Conservation (phyloP, 1,284 basidiomycete species). For the Tetrapyrgos nigripes region DNA sequence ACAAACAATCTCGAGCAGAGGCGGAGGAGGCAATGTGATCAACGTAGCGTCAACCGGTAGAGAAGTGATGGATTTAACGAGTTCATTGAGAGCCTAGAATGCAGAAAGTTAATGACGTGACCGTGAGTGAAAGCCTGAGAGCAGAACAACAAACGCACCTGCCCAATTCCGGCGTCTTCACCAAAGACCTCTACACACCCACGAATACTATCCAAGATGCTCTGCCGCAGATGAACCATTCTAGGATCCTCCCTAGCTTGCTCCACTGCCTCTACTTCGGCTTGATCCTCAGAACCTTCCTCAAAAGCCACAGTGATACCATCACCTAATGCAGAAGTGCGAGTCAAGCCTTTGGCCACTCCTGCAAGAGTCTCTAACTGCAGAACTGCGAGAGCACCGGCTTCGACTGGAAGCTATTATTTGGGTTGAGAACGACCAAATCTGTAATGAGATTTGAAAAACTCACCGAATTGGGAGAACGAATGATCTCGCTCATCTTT, state of each 20-base stretch:
- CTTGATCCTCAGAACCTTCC: conserved; percentile 55
- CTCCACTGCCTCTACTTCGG: conserved; percentile 59
- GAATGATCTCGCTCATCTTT: conserved; percentile 69
- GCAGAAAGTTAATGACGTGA: neutral
- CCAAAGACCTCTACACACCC: conserved; percentile 77
- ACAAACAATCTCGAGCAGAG: conserved; percentile 81
- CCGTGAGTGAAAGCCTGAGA: neutral
- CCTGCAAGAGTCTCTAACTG: conserved; percentile 84
- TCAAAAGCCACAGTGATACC: conserved; percentile 66
- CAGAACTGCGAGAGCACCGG: conserved; percentile 61
- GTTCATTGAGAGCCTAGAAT: conserved; percentile 74
- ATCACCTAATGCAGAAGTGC: conserved; percentile 58
- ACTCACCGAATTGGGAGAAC: conserved; percentile 56
- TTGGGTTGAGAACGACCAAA: conserved; percentile 11
- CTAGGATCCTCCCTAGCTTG: conserved; percentile 69
- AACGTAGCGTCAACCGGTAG: conserved; percentile 77
- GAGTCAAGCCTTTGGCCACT: conserved; percentile 84
- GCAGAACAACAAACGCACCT: conserved; percentile 54
- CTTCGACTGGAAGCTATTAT: conserved; percentile 71
- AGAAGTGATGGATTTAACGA: conserved; percentile 83
- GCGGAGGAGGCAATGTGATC: conserved; percentile 79
- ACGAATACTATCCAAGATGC: conserved; percentile 64
- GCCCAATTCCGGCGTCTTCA: conserved; percentile 75
- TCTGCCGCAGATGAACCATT: conserved; percentile 67
- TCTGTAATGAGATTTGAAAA: neutral